Base-by-base conservation (phyloP, 768 basidiomycete genomes). In the Suillus weaverae region DNA sequence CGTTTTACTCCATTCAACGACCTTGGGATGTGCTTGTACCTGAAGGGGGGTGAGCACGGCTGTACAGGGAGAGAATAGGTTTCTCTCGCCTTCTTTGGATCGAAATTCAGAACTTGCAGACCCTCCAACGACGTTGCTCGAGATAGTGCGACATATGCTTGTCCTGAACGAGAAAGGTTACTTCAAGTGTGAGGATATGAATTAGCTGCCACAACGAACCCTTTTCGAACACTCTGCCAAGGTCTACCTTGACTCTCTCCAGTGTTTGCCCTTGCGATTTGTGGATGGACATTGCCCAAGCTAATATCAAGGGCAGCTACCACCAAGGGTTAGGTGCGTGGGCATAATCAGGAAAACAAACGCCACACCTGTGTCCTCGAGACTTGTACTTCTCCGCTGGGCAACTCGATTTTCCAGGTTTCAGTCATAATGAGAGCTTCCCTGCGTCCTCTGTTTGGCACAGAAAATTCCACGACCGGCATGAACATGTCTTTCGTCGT, bases 281-380 rank as follows among this genome's bases (percentile, higher is more conserved):
- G 77, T 99, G 97, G 67, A 99, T 99, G 55, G 91, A 93, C 94
- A 98, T 97, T 0, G 97, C 96, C 97, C 96, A 99, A 0, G 96
- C 85, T 44, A 97, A 82, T 65, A 97, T 95, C 32, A 98, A 74
- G 0, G 94, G 94, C 2, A 97, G 75, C 93, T 96, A 68, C 11
- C 18, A 10, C 61, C 20, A 60, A 30, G 20, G 20, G 10, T 59
- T 7, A 59, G 57, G 20, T 13, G 4, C 20, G 9, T 2, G 14
- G 30, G 33, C 48, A 16, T 8, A 5, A 55, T 62, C 1, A 20
- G 62, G 30, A 32, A 20, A 55, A 16, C 26, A 56, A 44, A 74
- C 83, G 26, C 18, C 22, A 33, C 62, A 95, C 93, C 86, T 98
- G 96, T 3, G 80, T 81, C 68, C 96, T 80, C 64, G 85, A 87